phyloP scores from a whole-genome alignment of 179 eudicot genomes.

The Nepenthes alata region DNA sequence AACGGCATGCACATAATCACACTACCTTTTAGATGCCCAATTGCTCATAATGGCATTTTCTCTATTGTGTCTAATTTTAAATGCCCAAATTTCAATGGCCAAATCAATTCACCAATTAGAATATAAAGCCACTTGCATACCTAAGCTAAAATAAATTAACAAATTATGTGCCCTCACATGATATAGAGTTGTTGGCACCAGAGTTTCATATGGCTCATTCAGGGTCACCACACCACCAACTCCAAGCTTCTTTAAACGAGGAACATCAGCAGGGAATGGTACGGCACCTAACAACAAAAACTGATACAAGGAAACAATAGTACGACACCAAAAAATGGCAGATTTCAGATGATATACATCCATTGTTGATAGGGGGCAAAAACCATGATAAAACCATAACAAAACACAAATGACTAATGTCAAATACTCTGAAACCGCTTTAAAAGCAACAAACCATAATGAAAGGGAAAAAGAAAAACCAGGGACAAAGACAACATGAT shows the following conservation, averaged over 20 bases:
- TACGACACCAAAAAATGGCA: too few relatives aligned
- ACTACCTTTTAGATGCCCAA: too few relatives aligned
- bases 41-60: too few relatives aligned
- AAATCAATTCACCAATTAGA: neutral
- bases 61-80: too few relatives aligned
- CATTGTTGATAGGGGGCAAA: too few relatives aligned
- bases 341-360: too few relatives aligned
- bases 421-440: too few relatives aligned
- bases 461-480: neutral
- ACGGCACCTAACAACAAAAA: slow-evolving; percentile 87
- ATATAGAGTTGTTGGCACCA: slow-evolving; percentile 75
- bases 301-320: slow-evolving; percentile 20
- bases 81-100: too few relatives aligned
- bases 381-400: too few relatives aligned
- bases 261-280: slow-evolving; percentile 73
- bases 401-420: too few relatives aligned
- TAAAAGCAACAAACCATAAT: too few relatives aligned
- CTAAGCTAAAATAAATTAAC: neutral
- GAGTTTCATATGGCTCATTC: slow-evolving; percentile 88
- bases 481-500: neutral
- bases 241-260: slow-evolving; percentile 66
- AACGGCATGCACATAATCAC: too few relatives aligned
- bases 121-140: neutral
- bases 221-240: slow-evolving; percentile 76
- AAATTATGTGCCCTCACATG: slow-evolving; percentile 33